Percentiles rank a stretch among this genome's conserved stretches.
These are phyloP conservation scores for Trichoderma sp. DNA, from an alignment of 2,329 filamentous ascomycete genomes.

Conservation along the genomic window DNA sequence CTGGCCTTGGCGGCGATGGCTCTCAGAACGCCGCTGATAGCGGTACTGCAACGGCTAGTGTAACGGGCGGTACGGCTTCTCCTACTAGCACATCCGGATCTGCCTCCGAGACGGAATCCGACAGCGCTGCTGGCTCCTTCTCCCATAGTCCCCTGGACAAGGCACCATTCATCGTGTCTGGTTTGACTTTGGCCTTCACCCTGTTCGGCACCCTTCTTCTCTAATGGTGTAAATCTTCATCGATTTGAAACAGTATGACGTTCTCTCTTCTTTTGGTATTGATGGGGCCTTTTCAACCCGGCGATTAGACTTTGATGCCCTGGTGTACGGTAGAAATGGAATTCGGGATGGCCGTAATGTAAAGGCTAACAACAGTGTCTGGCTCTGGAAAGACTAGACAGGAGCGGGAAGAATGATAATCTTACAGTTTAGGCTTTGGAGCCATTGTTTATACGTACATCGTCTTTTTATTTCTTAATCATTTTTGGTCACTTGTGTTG, in stretches of 20 bases:
- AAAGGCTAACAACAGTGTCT: constrained; percentile 14
- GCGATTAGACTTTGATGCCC: background rate
- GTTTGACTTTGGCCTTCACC: constrained; percentile 37
- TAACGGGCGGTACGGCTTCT: constrained; percentile 34
- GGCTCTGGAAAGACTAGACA: constrained; percentile 18
- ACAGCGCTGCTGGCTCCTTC: constrained; percentile 34
- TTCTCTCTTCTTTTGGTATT: constrained; percentile 8
- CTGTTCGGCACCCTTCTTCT: constrained; percentile 41
- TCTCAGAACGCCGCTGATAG: constrained; percentile 52
- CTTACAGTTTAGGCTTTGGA: constrained; percentile 29
- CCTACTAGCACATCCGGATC: constrained; percentile 25
- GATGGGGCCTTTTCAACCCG: constrained; percentile 19
- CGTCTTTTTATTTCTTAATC: background rate
- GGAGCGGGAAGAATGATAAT: constrained; percentile 30
- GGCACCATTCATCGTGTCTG: constrained; percentile 37
- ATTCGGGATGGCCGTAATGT: constrained; percentile 5
- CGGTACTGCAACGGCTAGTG: constrained; percentile 46
- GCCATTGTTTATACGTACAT: constrained; percentile 25
- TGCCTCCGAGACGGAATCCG: constrained; percentile 26
- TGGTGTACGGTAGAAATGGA: constrained; percentile 8
- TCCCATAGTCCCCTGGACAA: constrained; percentile 29
- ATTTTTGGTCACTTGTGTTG: constrained; percentile 9
- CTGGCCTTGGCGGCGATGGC: constrained; percentile 51
- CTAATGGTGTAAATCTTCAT: constrained; percentile 29
- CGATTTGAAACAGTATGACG: background rate